Base-by-base conservation (phyloP, 2,329 filamentous ascomycete species). In the Setomelanomma holmii region DNA sequence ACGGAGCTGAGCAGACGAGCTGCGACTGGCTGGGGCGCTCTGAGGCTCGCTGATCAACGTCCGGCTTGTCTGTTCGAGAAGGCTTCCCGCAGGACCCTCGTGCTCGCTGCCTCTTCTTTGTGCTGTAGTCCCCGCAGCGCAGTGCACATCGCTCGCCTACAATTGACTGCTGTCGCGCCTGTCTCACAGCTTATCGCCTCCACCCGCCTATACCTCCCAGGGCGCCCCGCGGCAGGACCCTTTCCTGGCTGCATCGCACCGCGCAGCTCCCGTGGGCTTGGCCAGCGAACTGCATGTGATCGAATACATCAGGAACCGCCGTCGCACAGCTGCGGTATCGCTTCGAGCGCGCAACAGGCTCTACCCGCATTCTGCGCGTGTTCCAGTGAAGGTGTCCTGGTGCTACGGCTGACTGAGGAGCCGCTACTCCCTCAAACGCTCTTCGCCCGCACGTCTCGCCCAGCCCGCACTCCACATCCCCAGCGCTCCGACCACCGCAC, bases 231-330 rank as follows among this genome's bases (percentile, higher is more conserved):
- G 23, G 17, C 44, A 30, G 49, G 45, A 53, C 22, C 35, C 46
- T 40, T 49, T 16, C 14, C 12, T 27, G 21, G 6, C 40, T 46
- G 42, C 55, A 55, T 41, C 16, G 34, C 12, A 16, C 24, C 12
- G 24, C 24, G 6, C 12, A 6, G 49, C 51, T 46, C 53, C 41
- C 51, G 49, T 49, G 48, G 52, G 24, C 64, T 66, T 65, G 63
- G 67, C 61, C 45, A 21, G 23, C 36, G 45, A 42, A 42, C 61
- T 66, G 69, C 71, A 71, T 72, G 69, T 74, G 71, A 73, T 67
- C 63, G 50, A 42, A 49, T 63, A 59, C 58, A 60, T 60, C 55
- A 47, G 51, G 40, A 24, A 48, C 52, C 35, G 50, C 52, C 40
- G 69, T 74, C 63, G 66, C 69, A 73, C 71, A 68, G 63, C 63